Percentiles rank a stretch among this genome's conserved stretches.
Conservation (phyloP, 129 eudicot species). For the Solidago caesia region DNA sequence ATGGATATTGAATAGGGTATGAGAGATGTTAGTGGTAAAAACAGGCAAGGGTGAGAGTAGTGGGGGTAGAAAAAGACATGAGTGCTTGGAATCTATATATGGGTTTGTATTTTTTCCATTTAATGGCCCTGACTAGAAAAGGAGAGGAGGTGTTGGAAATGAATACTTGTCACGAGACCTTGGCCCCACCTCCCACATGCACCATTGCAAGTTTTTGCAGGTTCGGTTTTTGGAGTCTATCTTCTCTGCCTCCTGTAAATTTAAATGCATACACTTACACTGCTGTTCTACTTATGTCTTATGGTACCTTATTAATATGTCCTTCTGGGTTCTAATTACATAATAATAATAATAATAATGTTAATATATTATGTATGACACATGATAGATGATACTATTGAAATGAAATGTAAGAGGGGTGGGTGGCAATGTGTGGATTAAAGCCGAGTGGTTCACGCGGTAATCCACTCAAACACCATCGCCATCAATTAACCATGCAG, state of each 20-base stretch:
- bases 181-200: slow-evolving; percentile 38
- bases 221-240: slow-evolving; percentile 22
- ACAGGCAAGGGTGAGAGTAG: background rate
- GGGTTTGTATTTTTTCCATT: slow-evolving; percentile 35
- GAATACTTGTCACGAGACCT: slow-evolving; percentile 27
- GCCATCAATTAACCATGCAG: too few species aligned
- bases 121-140: slow-evolving; percentile 28
- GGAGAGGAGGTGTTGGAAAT: slow-evolving; percentile 28
- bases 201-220: slow-evolving; percentile 23
- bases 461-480: too few species aligned
- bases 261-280: background rate
- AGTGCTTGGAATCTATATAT: slow-evolving; percentile 26
- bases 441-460: too few species aligned
- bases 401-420: too few species aligned
- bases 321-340: background rate
- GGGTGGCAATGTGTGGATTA: too few species aligned
- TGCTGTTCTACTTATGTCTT: background rate
- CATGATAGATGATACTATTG: background rate
- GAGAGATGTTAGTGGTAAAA: background rate
- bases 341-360: too few species aligned
- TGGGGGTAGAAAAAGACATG: slow-evolving; percentile 20
- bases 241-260: background rate
- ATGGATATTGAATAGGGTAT: background rate
- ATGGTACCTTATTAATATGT: background rate
- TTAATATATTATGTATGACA: background rate